Evolutionary conservation across 805 yeast species (phyloP).

Genomic region (Cyberlindnera galapagoensis): DNA sequence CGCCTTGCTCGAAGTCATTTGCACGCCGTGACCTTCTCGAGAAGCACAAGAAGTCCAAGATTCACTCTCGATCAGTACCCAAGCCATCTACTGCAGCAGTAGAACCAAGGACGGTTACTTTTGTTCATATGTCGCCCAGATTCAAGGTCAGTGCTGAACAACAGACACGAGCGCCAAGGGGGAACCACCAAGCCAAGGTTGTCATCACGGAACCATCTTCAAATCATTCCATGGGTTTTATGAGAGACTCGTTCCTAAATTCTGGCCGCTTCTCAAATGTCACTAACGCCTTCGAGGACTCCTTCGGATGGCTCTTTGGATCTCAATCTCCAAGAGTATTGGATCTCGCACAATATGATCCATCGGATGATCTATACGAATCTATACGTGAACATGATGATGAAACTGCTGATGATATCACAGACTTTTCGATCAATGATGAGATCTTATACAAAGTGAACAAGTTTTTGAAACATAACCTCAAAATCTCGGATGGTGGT

Average conservation of each 20-base stretch:
- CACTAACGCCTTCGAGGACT: slow-evolving; percentile 18
- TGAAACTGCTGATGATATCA: background rate
- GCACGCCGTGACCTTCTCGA: slow-evolving; percentile 28
- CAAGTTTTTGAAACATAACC: slow-evolving; percentile 1
- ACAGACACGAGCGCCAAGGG: no score
- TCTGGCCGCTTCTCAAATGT: slow-evolving; percentile 13
- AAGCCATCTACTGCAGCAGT: no score
- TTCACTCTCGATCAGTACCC: slow-evolving; percentile 1
- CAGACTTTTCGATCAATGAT: slow-evolving; percentile 4
- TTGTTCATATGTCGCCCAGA: no score
- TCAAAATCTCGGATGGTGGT: slow-evolving; percentile 1
- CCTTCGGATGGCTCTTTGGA: slow-evolving; percentile 23
- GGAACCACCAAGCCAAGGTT: no score
- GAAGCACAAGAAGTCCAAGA: slow-evolving; percentile 18
- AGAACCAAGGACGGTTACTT: no score
- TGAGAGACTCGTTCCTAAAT: no score
- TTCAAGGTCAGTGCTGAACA: no score
- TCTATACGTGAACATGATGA: slow-evolving; percentile 1
- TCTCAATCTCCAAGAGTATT: background rate
- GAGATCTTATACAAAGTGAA: slow-evolving; percentile 2
- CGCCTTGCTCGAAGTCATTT: slow-evolving; percentile 22
- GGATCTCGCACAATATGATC: background rate
- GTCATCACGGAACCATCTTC: no score
- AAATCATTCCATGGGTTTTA: no score
- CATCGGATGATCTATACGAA: background rate